Evolutionary conservation across 2,329 filamentous ascomycete species (phyloP).

Genomic region (Cyphellophora attinorum): DNA sequence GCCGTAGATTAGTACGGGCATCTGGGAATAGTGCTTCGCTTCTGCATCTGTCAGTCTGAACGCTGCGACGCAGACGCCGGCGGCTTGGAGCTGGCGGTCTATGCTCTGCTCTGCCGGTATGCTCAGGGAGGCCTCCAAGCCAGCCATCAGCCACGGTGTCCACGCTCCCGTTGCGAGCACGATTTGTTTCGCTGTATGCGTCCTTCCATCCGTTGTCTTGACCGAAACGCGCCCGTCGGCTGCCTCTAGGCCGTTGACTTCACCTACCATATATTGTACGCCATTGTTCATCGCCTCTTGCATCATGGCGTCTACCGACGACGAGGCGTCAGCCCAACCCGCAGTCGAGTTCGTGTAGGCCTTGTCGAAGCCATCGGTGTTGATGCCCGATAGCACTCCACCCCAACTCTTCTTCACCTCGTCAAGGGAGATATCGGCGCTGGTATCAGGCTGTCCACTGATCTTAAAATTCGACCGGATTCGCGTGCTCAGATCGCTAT

Average conservation of each 20-base stretch:
- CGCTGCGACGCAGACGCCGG: slow-evolving; percentile 51
- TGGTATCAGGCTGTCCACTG: slow-evolving; percentile 31
- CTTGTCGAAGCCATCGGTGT: slow-evolving; percentile 28
- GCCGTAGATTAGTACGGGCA: slow-evolving; percentile 46
- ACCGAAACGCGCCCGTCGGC: slow-evolving; percentile 22
- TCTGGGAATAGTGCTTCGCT: slow-evolving; percentile 35
- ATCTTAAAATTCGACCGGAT: slow-evolving; percentile 46
- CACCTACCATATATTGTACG: slow-evolving; percentile 34
- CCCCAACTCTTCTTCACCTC: slow-evolving; percentile 31
- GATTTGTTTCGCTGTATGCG: slow-evolving; percentile 42
- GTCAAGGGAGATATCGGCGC: slow-evolving; percentile 34
- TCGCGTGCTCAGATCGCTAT: slow-evolving; percentile 37
- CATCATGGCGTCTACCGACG: slow-evolving; percentile 36
- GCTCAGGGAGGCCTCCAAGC: slow-evolving; percentile 33
- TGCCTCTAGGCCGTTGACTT: slow-evolving; percentile 33
- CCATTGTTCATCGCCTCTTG: slow-evolving; percentile 34
- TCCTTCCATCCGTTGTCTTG: slow-evolving; percentile 34
- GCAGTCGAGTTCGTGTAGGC: slow-evolving; percentile 42
- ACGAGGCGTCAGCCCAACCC: slow-evolving; percentile 44
- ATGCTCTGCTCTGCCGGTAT: slow-evolving; percentile 39
- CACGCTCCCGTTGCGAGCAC: slow-evolving; percentile 49
- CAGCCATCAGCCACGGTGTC: slow-evolving; percentile 45
- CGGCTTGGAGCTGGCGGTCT: slow-evolving; percentile 47
- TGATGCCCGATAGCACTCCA: slow-evolving; percentile 28
- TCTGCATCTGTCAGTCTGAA: slow-evolving; percentile 43